Evolutionary conservation across 495 filamentous ascomycete genomes (phyloP), one percentile per base, ranked within the genome.

Genomic region (Penicillium canescens): DNA sequence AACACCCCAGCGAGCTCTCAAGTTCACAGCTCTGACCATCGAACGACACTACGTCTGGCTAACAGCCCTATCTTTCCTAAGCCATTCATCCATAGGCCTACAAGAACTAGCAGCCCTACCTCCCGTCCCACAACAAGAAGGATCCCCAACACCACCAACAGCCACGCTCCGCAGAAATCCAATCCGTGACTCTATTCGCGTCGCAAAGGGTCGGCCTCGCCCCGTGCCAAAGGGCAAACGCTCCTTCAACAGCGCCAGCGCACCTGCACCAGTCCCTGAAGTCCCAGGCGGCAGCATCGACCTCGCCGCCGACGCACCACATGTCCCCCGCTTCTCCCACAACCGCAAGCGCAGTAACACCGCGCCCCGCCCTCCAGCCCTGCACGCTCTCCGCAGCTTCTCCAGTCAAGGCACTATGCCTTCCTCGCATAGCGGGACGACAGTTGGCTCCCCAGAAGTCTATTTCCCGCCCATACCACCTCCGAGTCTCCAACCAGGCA

Each of bases 21-120:
- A 98, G 68, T 96, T 98, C 71, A 98, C 95, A 0, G 91, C 93
- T 12, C 74, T 82, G 13, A 86, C 82, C 12, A 74, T 83, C 26
- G 94, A 97, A 53, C 85, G 95, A 14, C 94, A 98, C 71, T 96
- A 95, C 59, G 78, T 97, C 52, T 98, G 94, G 94, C 75, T 98
- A 13, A 96, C 88, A 33, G 90, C 94, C 2, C 78, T 98, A 12
- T 96, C 92, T 1, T 98, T 97, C 79, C 76, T 98, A 36, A 91
- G 91, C 26, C 91, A 96, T 65, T 92, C 92, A 4, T 78, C 84
- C 21, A 87, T 85, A 44, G 85, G 86, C 33, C 83, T 88, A 1
- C 83, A 90, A 23, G 84, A 89, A 38, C 70, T 92, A 14, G 73
- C 82, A 24, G 62, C 78, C 11, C 69, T 82, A 23, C 78, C 83